Percentiles rank a stretch among this genome's conserved stretches.
These are phyloP conservation scores for Comarum palustre DNA, from an alignment of 306 rosid species.

Conservation along the genomic window DNA sequence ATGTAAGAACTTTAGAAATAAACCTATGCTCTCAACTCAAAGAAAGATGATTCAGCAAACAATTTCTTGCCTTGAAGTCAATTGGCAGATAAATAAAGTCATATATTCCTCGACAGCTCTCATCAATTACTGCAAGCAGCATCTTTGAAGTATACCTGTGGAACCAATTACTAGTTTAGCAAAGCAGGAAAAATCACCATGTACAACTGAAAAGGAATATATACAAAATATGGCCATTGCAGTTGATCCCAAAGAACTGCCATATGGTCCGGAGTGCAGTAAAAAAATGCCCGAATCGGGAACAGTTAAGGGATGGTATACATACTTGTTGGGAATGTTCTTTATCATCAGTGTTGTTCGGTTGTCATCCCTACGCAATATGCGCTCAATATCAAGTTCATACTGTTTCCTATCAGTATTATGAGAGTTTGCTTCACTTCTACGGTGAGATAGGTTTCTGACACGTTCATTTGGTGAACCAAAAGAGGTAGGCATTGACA, in stretches of 20 bases:
- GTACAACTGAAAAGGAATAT: neutral
- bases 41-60: conserved; percentile 24
- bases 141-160: conserved; percentile 84
- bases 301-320: conserved; percentile 20
- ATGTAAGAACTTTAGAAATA: conserved; percentile 14
- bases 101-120: conserved; percentile 75
- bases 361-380: conserved; percentile 60
- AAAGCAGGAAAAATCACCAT: neutral
- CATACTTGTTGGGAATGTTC: conserved; percentile 87
- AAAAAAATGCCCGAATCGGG: conserved; percentile 6
- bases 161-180: conserved; percentile 7
- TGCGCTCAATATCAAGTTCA: conserved; percentile 72
- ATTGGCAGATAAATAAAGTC: conserved; percentile 88
- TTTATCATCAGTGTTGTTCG: conserved; percentile 83
- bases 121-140: conserved; percentile 86
- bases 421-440: conserved; percentile 61
- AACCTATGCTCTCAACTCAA: conserved; percentile 11
- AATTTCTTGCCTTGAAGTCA: conserved; percentile 70
- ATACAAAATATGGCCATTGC: neutral
- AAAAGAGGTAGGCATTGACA: conserved; percentile 55
- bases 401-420: conserved; percentile 66
- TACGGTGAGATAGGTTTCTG: conserved; percentile 65
- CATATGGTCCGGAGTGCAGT: neutral
- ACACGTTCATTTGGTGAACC: conserved; percentile 67
- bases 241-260: neutral